phyloP scores from a whole-genome alignment of 2,329 filamentous ascomycete species.

The Helicocarpus griseus region DNA sequence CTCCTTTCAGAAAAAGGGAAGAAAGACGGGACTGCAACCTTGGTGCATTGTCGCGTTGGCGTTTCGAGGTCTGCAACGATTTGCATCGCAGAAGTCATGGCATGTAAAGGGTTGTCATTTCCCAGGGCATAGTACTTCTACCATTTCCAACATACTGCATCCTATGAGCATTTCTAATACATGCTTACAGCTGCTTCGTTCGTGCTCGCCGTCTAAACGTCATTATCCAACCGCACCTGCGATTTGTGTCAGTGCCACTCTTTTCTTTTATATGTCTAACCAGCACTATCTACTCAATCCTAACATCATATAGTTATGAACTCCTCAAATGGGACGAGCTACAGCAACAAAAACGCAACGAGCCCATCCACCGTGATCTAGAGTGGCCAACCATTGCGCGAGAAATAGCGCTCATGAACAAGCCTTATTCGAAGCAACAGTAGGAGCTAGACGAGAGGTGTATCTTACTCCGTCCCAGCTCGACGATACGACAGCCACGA shows the following conservation, averaged over 20 bases:
- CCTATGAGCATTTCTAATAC: neutral
- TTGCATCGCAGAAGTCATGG: slow-evolving; percentile 98
- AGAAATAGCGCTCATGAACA: slow-evolving; percentile 93
- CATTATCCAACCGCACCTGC: slow-evolving; percentile 92
- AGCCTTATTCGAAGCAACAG: slow-evolving; percentile 55
- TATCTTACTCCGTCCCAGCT: slow-evolving; percentile 13
- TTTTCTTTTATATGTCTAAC: neutral
- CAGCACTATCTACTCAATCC: no score
- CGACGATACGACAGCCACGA: no score
- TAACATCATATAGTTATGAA: slow-evolving; percentile 49
- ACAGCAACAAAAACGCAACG: slow-evolving; percentile 47
- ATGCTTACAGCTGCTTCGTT: slow-evolving; percentile 64
- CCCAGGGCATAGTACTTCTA: slow-evolving; percentile 65
- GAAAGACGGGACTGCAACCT: slow-evolving; percentile 65
- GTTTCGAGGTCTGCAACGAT: slow-evolving; percentile 94
- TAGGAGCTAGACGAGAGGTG: neutral
- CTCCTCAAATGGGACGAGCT: slow-evolving; percentile 90
- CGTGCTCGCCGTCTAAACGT: slow-evolving; percentile 87
- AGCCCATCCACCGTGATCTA: slow-evolving; percentile 60
- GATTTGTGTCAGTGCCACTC: slow-evolving; percentile 58
- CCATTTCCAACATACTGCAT: neutral
- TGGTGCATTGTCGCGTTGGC: slow-evolving; percentile 93
- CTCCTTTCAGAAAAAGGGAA: slow-evolving; percentile 61
- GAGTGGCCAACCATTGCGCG: slow-evolving; percentile 84
- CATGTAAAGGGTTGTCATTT: slow-evolving; percentile 66